Base-by-base conservation (phyloP, 768 basidiomycete species). In the Amanita jacksonii region DNA sequence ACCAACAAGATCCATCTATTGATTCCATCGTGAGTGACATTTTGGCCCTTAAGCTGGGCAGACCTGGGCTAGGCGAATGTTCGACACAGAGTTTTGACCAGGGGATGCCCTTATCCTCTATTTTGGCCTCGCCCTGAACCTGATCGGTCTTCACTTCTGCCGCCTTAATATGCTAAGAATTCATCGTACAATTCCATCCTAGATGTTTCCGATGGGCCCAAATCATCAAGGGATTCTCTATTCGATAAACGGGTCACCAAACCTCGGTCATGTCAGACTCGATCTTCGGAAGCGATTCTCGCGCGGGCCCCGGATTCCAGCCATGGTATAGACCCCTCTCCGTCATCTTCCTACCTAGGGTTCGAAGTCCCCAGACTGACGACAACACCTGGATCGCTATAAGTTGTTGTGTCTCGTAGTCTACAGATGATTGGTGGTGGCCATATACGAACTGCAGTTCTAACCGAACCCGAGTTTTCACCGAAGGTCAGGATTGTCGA, bases 11-110 rank as follows among this genome's bases (percentile, higher is more conserved):
- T 22, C 52, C 58, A 25, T 85, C 83, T 0, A 56, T 72, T 1
- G 85, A 88, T 49, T 88, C 85, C 0, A 58, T 76, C 24, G 59
- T 70, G 54, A 86, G 81, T 51, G 78, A 83, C 36, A 74, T 72
- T 49, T 79, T 82, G 8, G 67, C 61, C 2, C 59, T 67, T 51
- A 65, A 72, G n/a, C 58, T 83, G 0, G 77, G 71, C 1, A 73
- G 86, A 8, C 87, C 87, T 1, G 84, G 79, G 2, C 57, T 89
- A 3, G 86, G 87, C 1, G 87, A 90, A 90, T 90, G 87, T 84
- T 90, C 49, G 79, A 83, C 28, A 77, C 69, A n/a, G 10, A 56
- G 54, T 15, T 57, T 52, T 5, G 76, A 75, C 27, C 69, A 67
- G 36, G 72, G 69, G 1, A 67, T 72, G 47, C 74, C 81, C 0